Base-by-base conservation (phyloP, 176 grass and related monocot species). In the Raddia distichophylla region DNA sequence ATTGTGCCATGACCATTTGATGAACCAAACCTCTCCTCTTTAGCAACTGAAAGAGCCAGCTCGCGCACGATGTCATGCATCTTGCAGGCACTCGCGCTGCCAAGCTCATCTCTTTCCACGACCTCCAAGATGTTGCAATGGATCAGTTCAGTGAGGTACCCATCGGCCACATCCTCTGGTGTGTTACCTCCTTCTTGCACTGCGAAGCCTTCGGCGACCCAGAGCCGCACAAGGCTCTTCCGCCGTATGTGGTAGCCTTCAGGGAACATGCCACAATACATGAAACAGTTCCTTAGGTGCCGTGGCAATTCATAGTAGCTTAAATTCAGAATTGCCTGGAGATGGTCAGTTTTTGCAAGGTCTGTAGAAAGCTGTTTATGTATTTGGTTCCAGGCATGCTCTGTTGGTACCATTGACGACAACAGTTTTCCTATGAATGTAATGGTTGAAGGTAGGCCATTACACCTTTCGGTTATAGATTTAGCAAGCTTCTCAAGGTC, bases 211-310 rank as follows among this genome's bases (percentile, higher is more conserved):
- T 82, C 80, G 40, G 80, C 67, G 40, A 16, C 80, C 80, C 80
- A 82, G 10, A 82, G 45, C 56, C 68, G 1, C 3, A 82, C 68
- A 20, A 82, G 80, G 32, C 44, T 72, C 1, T 73, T 67, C 6
- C 68, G 68, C 16, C 44, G 8, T 0, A 82, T 40, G n/a, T 3
- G 1, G 7, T 82, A 16, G 22, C 72, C 80, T 69, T 82, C 80
- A 5, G 87, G 91, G 73, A 93, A 93, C 43, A 93, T 9, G 37
- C 84, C 12, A 72, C 91, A 90, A 45, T 90, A 87, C 20, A 93
- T 40, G 59, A 93, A 77, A 54, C 87, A 93, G 13, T 87, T 82
- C 22, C 75, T 85, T 17, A 90, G 87, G 14, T 90, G 55, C 49
- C 67, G 69, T 12, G 87, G 77, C 49, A 81, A 12, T 52, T 87